Conservation (phyloP, 768 basidiomycete genomes). For the Leccinum rimulosum region DNA sequence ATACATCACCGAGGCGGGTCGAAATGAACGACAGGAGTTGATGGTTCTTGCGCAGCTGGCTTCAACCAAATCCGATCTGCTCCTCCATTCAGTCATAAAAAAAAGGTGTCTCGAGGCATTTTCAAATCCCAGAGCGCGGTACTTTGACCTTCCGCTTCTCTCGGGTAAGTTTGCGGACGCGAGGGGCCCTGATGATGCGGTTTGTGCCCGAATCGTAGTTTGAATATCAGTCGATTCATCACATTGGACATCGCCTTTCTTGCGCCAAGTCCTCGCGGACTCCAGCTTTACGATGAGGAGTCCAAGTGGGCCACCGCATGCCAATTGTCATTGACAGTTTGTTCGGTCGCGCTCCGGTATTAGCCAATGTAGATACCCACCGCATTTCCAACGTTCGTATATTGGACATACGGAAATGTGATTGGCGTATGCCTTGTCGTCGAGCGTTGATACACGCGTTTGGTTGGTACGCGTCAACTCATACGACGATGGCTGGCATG, state of each 20-base stretch:
- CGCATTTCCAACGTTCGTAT: not conserved
- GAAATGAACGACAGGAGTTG: not conserved
- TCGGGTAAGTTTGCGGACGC: not conserved
- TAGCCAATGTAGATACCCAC: not conserved
- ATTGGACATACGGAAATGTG: not conserved
- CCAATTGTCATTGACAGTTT: not conserved
- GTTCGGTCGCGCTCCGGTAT: constrained; percentile 1
- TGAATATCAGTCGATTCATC: not conserved
- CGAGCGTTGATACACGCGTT: constrained; percentile 1
- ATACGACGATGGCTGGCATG: constrained; percentile 1
- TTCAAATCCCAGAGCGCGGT: not conserved
- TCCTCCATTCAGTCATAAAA: not conserved
- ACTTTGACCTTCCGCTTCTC: not conserved
- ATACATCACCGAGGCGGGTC: not conserved
- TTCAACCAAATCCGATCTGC: not conserved
- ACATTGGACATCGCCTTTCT: not conserved
- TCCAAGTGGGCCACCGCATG: not conserved
- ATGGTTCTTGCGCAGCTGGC: not conserved
- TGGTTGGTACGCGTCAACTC: not conserved
- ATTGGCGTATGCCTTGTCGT: not conserved
- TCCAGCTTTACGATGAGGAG: not conserved
- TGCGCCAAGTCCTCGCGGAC: not conserved
- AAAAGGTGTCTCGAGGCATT: not conserved
- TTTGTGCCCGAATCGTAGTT: not conserved
- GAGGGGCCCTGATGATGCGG: not conserved